These are phyloP conservation scores for Triticum timopheevii DNA, from an alignment of 176 grass and related monocot species.

Conservation along the genomic window DNA sequence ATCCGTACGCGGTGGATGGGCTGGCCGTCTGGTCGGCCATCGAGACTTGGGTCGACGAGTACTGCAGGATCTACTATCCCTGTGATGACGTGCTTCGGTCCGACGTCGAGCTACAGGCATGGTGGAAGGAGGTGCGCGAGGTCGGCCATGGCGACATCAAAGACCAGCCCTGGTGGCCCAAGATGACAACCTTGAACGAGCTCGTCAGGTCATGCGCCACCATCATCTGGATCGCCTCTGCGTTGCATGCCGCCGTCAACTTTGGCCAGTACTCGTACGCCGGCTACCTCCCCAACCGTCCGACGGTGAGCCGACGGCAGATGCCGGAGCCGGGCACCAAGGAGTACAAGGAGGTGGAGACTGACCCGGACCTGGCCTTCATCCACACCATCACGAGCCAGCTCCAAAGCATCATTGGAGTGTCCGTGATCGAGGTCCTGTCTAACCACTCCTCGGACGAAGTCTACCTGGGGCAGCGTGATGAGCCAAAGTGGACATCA, in stretches of 20 bases:
- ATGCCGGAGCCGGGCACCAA: constrained; percentile 60
- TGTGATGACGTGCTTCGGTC: constrained; percentile 33
- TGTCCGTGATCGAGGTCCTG: background rate
- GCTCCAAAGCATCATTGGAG: background rate
- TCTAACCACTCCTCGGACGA: background rate
- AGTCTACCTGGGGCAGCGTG: background rate
- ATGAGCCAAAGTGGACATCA: background rate
- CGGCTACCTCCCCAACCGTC: constrained; percentile 68
- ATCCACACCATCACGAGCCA: constrained; percentile 9
- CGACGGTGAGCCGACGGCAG: constrained; percentile 50
- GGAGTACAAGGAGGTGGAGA: constrained; percentile 17
- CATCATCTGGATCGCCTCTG: constrained; percentile 53
- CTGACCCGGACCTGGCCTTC: background rate
- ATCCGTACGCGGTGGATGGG: background rate
- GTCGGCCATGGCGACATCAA: constrained; percentile 81
- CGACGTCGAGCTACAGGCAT: constrained; percentile 19
- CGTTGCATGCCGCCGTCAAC: too few species aligned
- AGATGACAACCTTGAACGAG: constrained; percentile 55
- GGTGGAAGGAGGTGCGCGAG: constrained; percentile 86
- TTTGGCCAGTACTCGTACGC: constrained; percentile 62
- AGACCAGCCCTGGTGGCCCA: constrained; percentile 65
- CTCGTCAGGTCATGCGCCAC: constrained; percentile 47
- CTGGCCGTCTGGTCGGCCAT: background rate
- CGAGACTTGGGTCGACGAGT: background rate
- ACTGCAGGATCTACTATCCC: constrained; percentile 52